Conservation (phyloP, 768 basidiomycete genomes). For the Tremella yokohamensis region DNA sequence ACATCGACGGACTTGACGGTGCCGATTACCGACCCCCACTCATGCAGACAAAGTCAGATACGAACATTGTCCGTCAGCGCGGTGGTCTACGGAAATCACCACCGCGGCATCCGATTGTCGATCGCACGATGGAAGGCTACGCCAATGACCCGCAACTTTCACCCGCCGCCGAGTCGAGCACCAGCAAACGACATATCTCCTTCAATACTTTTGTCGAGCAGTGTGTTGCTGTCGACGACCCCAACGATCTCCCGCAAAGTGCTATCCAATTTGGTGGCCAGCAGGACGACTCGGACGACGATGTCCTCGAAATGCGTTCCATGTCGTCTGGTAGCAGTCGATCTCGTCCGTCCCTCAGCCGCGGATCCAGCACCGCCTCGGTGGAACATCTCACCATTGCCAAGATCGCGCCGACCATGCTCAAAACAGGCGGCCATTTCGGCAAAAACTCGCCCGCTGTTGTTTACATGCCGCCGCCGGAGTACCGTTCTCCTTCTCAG, state of each 20-base stretch:
- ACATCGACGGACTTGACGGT: conserved; percentile 55
- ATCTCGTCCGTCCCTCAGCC: conserved; percentile 42
- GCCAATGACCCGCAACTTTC: conserved; percentile 24
- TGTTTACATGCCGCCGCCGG: conserved; percentile 49
- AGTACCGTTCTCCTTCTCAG: conserved; percentile 35
- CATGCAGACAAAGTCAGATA: conserved; percentile 82
- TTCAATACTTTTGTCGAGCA: conserved; percentile 99
- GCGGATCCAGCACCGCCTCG: conserved; percentile 38
- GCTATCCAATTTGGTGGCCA: neutral
- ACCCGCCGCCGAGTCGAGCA: conserved; percentile 8
- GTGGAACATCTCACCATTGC: conserved; percentile 66
- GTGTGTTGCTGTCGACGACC: conserved; percentile 62
- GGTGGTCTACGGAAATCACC: conserved; percentile 65
- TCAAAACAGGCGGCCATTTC: conserved; percentile 64
- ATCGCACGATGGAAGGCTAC: conserved; percentile 41
- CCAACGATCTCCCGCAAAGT: conserved; percentile 31
- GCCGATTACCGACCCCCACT: conserved; percentile 63
- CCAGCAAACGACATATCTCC: conserved; percentile 76
- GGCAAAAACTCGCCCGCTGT: conserved; percentile 39
- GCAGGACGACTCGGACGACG: conserved; percentile 54
- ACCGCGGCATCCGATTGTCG: conserved; percentile 57
- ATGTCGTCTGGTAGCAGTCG: conserved; percentile 39
- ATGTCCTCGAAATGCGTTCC: conserved; percentile 66
- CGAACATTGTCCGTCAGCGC: conserved; percentile 59
- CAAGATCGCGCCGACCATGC: conserved; percentile 71